Conservation (phyloP, 83 land plant genomes). For the Diphasiastrum complanatum region DNA sequence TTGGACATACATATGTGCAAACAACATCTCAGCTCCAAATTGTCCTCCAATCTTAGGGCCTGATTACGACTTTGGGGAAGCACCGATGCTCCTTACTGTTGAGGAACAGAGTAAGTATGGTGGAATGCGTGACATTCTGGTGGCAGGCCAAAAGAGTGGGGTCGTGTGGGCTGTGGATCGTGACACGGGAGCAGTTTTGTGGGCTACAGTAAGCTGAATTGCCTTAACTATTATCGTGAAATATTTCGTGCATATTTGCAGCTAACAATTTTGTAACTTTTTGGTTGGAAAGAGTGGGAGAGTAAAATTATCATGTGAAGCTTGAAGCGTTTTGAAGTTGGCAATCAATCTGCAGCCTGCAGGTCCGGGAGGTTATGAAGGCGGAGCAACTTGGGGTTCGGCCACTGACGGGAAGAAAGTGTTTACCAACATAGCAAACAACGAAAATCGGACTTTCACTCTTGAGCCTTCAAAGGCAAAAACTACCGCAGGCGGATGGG, state of each 20-base stretch:
- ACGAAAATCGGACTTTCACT: conserved; percentile 4
- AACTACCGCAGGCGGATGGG: conserved; percentile 41
- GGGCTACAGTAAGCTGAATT: conserved; percentile 11
- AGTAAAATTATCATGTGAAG: not conserved
- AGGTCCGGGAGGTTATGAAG: conserved; percentile 33
- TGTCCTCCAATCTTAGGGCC: conserved; percentile 3
- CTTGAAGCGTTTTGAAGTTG: too few species aligned
- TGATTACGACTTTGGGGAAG: conserved; percentile 15
- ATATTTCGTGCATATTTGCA: too few species aligned
- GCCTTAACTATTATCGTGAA: too few species aligned
- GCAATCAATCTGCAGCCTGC: conserved; percentile 17
- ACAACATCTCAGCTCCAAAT: not conserved
- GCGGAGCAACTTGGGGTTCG: conserved; percentile 49
- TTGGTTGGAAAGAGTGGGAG: too few species aligned
- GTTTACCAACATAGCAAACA: conserved; percentile 41
- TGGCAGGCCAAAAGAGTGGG: conserved; percentile 13
- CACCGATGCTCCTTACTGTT: conserved; percentile 5
- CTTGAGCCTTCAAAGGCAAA: conserved; percentile 18
- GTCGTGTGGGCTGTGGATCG: conserved; percentile 8
- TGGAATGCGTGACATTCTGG: not conserved
- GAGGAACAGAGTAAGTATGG: not conserved
- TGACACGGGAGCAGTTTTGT: not conserved
- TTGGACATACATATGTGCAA: not conserved
- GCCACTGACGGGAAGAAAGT: conserved; percentile 40
- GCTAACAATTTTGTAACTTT: too few species aligned